Evolutionary conservation across 352 stramenopile species (phyloP).

Genomic region (Phytophthora boehmeriae): DNA sequence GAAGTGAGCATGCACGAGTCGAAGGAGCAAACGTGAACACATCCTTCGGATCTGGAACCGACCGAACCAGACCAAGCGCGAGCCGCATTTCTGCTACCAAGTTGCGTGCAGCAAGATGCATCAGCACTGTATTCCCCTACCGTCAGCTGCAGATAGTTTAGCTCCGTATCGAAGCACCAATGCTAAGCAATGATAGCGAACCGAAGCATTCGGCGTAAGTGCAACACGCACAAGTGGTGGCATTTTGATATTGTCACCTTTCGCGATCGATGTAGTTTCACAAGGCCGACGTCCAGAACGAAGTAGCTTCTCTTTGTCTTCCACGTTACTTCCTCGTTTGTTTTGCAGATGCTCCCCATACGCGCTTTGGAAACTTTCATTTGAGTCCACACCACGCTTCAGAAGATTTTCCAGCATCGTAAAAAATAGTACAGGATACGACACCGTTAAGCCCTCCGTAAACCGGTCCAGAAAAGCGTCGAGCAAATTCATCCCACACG

Average conservation of each 20-base stretch:
- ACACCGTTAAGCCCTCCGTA: slow-evolving; percentile 26
- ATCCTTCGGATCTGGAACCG: slow-evolving; percentile 45
- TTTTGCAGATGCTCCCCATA: slow-evolving; percentile 14
- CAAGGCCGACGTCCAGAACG: slow-evolving; percentile 42
- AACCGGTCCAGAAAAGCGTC: slow-evolving; percentile 66
- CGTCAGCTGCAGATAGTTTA: slow-evolving; percentile 52
- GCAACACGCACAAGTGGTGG: slow-evolving; percentile 50
- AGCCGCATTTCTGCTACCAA: slow-evolving; percentile 50
- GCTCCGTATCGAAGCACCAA: slow-evolving; percentile 66
- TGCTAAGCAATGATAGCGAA: slow-evolving; percentile 46
- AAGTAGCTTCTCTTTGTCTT: slow-evolving; percentile 20
- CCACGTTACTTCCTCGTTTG: not conserved
- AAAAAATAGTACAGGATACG: slow-evolving; percentile 32
- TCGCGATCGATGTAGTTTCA: slow-evolving; percentile 38
- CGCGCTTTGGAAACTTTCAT: slow-evolving; percentile 45
- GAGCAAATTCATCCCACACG: slow-evolving; percentile 52
- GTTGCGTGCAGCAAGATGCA: slow-evolving; percentile 65
- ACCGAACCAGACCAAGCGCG: slow-evolving; percentile 48
- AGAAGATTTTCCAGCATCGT: slow-evolving; percentile 56
- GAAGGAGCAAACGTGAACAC: slow-evolving; percentile 29
- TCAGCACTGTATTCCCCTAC: slow-evolving; percentile 65
- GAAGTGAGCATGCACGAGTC: slow-evolving; percentile 44
- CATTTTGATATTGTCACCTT: slow-evolving; percentile 35
- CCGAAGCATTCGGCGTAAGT: slow-evolving; percentile 34
- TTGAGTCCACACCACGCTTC: slow-evolving; percentile 59